Evolutionary conservation across 495 filamentous ascomycete species (phyloP), one percentile per base, ranked within the genome.

Genomic region (Cairneyella variabilis): DNA sequence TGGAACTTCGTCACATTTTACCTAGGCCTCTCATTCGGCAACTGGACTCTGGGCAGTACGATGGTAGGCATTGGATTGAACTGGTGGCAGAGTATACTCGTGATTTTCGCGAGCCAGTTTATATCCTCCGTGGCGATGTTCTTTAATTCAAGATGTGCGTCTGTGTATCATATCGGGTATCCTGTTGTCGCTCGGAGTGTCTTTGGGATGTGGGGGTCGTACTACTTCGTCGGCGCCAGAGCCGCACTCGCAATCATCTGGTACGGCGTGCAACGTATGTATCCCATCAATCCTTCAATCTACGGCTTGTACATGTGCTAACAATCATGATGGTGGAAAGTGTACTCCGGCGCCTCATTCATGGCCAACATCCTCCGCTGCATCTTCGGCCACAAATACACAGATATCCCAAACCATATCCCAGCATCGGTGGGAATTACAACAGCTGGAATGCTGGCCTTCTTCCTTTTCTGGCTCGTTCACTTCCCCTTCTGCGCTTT

Each of bases 381-480:
- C 50, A 58, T 62, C 22, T 62, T 62, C 32, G 55, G 55, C 10
- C 55, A 62, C 12, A 34, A 34, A 1, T 62, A 43, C 18, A 67
- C 59, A 39, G 59, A 70, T 48, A 70, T 74, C 27, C 67, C 68
- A n/a, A 71, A 71, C 49, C 60, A 65, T 45, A 62, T 67, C 18
- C 65, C 71, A 0, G 64, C 43, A 12, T 61, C 58, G n/a, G 56
- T 66, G 16, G 71, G 71, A 17, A 74, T 76, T 43, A 66, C 69
- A 17, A 70, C 68, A 11, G 61, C 20, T 20, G 64, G 63, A 34
- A 71, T 77, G 69, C 54, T 74, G 25, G 58, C 65, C 3, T 75
- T 73, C 58, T 65, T 77, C 60, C 47, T 77, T 10, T 76, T 74
- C 59, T 77, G 74, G 74, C 53, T 73, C 8, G 51, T 72, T 5